A percentile compares a stretch with the other conserved stretches of the same genome.
phyloP scores from a whole-genome alignment of 2,329 filamentous ascomycete species.

The Colletotrichum kahawae region DNA sequence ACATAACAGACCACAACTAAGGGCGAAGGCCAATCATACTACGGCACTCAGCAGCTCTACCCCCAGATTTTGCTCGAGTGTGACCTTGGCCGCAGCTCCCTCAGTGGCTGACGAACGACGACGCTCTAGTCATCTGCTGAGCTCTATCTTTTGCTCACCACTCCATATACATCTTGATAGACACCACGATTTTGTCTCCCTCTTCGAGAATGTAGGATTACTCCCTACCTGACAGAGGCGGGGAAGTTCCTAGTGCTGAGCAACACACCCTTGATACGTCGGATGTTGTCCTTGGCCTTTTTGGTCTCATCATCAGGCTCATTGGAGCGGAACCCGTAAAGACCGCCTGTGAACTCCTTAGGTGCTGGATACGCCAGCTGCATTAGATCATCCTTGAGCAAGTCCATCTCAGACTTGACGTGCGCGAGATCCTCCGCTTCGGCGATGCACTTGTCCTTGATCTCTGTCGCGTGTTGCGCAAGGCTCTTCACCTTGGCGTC shows the following conservation, averaged over 20 bases:
- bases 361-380: constrained; percentile 56
- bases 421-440: constrained; percentile 56
- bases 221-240: constrained; percentile 37
- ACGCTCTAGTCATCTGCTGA: not conserved
- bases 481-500: constrained; percentile 47
- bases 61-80: not conserved
- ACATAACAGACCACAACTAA: not conserved
- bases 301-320: constrained; percentile 75
- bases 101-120: not conserved
- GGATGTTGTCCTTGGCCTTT: constrained; percentile 75
- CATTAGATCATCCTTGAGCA: constrained; percentile 71
- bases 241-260: constrained; percentile 78
- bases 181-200: not conserved
- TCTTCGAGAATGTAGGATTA: not conserved
- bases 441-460: constrained; percentile 48
- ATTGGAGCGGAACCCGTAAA: constrained; percentile 47
- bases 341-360: constrained; percentile 39
- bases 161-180: not conserved
- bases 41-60: not conserved
- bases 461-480: constrained; percentile 42
- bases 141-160: not conserved
- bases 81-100: not conserved
- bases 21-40: not conserved
- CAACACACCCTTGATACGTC: constrained; percentile 79
- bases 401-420: constrained; percentile 57